These are phyloP conservation scores for Torulaspora indica DNA, from an alignment of 805 yeast genomes.

Conservation along the genomic window DNA sequence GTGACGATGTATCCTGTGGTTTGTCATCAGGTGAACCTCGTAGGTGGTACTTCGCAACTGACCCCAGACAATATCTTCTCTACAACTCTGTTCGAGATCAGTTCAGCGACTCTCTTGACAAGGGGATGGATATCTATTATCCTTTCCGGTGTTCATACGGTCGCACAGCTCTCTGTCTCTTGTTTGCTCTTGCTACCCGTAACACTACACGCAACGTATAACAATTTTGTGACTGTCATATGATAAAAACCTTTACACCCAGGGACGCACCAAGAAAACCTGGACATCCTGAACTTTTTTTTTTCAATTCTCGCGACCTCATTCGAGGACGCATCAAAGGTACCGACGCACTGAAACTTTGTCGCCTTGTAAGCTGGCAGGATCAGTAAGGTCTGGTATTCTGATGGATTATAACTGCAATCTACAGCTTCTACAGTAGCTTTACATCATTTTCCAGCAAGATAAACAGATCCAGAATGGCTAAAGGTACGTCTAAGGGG, in stretches of 20 bases:
- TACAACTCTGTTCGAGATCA: conserved; percentile 38
- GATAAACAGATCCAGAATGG: conserved; percentile 33
- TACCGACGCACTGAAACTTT: conserved; percentile 1
- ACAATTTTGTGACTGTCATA: neutral
- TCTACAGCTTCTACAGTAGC: too few species aligned
- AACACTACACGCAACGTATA: too few species aligned
- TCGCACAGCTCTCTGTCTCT: conserved; percentile 22
- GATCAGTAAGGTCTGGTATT: too few species aligned
- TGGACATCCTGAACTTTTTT: neutral
- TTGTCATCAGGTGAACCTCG: neutral
- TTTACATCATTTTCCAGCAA: conserved; percentile 13
- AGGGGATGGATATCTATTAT: conserved; percentile 8
- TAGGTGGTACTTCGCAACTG: neutral
- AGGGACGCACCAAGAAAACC: neutral
- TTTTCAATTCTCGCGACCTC: neutral
- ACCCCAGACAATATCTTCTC: conserved; percentile 36
- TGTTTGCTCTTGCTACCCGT: neutral
- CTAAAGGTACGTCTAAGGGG: conserved; percentile 40
- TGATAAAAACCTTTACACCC: neutral
- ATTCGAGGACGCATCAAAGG: neutral
- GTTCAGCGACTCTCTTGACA: conserved; percentile 14
- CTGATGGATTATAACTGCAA: too few species aligned
- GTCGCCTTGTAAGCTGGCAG: neutral
- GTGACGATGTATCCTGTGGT: conserved; percentile 16
- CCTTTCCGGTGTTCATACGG: conserved; percentile 27